Evolutionary conservation across 202 grass and related monocot genomes (phyloP).

Genomic region (Elaeis oleifera): DNA sequence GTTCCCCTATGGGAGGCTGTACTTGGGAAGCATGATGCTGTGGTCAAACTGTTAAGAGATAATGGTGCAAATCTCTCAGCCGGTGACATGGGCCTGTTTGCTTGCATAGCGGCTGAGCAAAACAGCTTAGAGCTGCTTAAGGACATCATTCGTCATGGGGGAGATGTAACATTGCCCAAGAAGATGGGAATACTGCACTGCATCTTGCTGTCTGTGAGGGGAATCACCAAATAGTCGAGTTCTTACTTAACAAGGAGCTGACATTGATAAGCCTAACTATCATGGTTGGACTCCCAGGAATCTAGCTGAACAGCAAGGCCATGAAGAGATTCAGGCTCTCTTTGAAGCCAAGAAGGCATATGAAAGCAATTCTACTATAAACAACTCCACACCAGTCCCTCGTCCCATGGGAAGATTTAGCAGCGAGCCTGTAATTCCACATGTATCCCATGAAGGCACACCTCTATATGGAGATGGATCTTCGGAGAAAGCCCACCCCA

Average conservation of each 20-base stretch:
- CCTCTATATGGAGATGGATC: not conserved
- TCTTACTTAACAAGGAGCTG: conserved; percentile 52
- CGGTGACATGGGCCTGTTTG: conserved; percentile 45
- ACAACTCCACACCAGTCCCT: conserved; percentile 15
- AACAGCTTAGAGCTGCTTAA: conserved; percentile 51
- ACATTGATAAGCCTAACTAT: conserved; percentile 40
- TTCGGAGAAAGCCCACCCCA: not conserved
- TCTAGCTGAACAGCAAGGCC: conserved; percentile 80
- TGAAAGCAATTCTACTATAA: not conserved
- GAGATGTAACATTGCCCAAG: conserved; percentile 32
- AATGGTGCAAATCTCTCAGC: conserved; percentile 51
- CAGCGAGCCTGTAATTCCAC: conserved; percentile 48
- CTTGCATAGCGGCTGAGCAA: conserved; percentile 53
- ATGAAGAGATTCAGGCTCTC: conserved; percentile 58
- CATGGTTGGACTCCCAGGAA: conserved; percentile 51
- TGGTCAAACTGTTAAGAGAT: conserved; percentile 39
- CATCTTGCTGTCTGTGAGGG: conserved; percentile 74
- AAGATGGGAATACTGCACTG: conserved; percentile 59
- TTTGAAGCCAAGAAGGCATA: conserved; percentile 37
- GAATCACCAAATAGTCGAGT: conserved; percentile 43
- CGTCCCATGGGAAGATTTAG: conserved; percentile 41
- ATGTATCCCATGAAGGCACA: conserved; percentile 17
- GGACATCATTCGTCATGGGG: conserved; percentile 47
- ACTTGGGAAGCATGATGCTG: conserved; percentile 41
- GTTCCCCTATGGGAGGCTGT: conserved; percentile 85